Conservation (phyloP, 805 yeast genomes). For the Cyberlindnera amylophila region DNA sequence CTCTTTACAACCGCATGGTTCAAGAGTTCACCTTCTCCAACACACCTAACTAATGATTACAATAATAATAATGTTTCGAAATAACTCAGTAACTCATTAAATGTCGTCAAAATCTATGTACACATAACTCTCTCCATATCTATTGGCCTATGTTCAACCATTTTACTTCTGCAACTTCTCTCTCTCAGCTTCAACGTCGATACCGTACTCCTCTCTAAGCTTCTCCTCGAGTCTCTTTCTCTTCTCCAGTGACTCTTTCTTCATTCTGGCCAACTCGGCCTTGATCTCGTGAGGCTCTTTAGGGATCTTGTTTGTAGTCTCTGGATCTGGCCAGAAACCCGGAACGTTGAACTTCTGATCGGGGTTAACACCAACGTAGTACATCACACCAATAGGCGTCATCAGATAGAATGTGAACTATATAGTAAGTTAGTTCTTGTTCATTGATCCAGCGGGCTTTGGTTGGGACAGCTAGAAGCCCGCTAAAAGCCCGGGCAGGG, state of each 20-base stretch:
- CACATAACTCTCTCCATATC: neutral
- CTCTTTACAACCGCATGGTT: slow-evolving; percentile 2
- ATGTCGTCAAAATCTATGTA: slow-evolving; percentile 4
- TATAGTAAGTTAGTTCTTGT: slow-evolving; percentile 21
- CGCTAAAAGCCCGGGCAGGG: too few species aligned
- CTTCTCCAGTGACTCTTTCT: slow-evolving; percentile 69
- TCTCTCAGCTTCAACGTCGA: slow-evolving; percentile 47
- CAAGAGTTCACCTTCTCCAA: neutral
- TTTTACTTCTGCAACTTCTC: slow-evolving; percentile 31
- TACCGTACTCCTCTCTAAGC: slow-evolving; percentile 63
- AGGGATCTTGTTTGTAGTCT: slow-evolving; percentile 84
- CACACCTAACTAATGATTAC: neutral
- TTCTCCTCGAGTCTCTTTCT: slow-evolving; percentile 68
- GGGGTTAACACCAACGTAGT: slow-evolving; percentile 86
- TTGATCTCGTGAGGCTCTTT: slow-evolving; percentile 89
- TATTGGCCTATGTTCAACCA: too few species aligned
- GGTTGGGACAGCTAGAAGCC: too few species aligned
- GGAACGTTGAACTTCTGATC: slow-evolving; percentile 86
- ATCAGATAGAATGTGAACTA: slow-evolving; percentile 84
- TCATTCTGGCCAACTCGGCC: slow-evolving; percentile 86
- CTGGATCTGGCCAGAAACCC: slow-evolving; percentile 97
- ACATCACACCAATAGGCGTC: slow-evolving; percentile 89
- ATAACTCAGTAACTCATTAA: slow-evolving; percentile 4
- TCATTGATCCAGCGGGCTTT: neutral
- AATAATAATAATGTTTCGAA: too few species aligned